A percentile compares a stretch with the other conserved stretches of the same genome.
Evolutionary conservation across 495 filamentous ascomycete genomes (phyloP).

Genomic region (Opeltia flavorubescens): DNA sequence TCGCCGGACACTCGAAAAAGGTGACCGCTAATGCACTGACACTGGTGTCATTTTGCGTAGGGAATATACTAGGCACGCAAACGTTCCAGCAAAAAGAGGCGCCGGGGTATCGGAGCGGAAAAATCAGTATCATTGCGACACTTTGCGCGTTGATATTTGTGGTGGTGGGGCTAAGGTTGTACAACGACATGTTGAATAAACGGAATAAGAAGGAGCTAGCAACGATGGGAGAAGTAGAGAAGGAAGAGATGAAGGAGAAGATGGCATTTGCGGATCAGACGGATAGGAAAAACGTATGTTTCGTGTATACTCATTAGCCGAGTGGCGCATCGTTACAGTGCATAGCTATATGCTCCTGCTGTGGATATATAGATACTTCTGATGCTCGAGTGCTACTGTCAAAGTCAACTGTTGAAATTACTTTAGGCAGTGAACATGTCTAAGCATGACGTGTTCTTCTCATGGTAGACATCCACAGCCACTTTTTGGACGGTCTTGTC

Average conservation of each 20-base stretch:
- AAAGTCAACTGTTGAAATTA: no score
- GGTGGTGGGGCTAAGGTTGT: slow-evolving; percentile 18
- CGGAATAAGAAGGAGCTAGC: slow-evolving; percentile 16
- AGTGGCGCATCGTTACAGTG: background rate
- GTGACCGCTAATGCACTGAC: slow-evolving; percentile 23
- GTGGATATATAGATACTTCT: no score
- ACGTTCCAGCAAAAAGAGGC: slow-evolving; percentile 39
- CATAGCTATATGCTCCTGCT: no score
- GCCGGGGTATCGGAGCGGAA: slow-evolving; percentile 23
- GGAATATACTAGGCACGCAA: slow-evolving; percentile 45
- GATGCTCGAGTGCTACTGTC: no score
- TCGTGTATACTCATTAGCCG: slow-evolving; percentile 22
- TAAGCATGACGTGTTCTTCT: no score
- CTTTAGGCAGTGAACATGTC: no score
- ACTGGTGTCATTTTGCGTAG: slow-evolving; percentile 33
- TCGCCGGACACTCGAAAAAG: slow-evolving; percentile 21
- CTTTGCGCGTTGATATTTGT: slow-evolving; percentile 17
- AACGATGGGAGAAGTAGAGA: slow-evolving; percentile 16
- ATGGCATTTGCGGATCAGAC: slow-evolving; percentile 24
- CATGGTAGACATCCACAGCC: no score
- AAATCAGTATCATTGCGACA: slow-evolving; percentile 22
- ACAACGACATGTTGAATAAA: slow-evolving; percentile 20
- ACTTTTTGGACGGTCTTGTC: no score
- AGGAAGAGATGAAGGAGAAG: slow-evolving; percentile 18
- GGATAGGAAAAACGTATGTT: slow-evolving; percentile 21